Evolutionary conservation across 352 stramenopile species (phyloP), one percentile per base, ranked within the genome.

Genomic region (Pelagophyceae sp.): DNA sequence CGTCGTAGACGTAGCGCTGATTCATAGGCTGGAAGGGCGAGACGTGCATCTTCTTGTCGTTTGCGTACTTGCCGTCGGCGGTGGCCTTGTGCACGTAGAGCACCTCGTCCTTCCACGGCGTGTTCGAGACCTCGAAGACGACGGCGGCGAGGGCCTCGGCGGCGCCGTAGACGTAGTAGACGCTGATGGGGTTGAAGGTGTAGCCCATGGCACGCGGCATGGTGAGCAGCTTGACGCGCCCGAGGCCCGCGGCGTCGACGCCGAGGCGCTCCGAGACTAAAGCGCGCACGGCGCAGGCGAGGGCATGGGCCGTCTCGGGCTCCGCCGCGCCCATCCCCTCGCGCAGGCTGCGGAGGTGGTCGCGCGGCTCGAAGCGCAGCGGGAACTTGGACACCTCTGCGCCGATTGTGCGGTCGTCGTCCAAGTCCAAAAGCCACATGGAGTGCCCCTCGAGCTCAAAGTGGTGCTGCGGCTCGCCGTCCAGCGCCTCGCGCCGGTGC

Each of bases 21-120:
- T 38, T 31, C 74, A 78, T 78, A 31, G 40, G 40, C 74, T 72
- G 65, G 74, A 78, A 78, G 74, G 74, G 74, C 61, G 74, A 78
- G 25, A 78, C 74, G 54, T 78, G 74, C 50, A 78, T 72, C 35
- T 31, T 17, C 65, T 78, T 78, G 27, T 6, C 15, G n/a, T 64
- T 38, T 0, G 3, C 65, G 29, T 45, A 38, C 1, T 27, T 1
- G 15, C 27, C 51, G 23, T 71, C 25, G n/a, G 40, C 25, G 33
- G 2, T 1, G 6, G 27, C 38, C 5, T 2, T 17, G 25, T 78
- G 38, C 2, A 37, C 65, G 50, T 78, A 58, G 15, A 63, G 40
- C 31, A 25, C 65, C 60, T 72, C 50, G 19, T 71, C 61, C 3
- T 33, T 17, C 61, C 74, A 78, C 0, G 74, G 74, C 40, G 74